Percentiles rank a stretch among this genome's conserved stretches.
Conservation (phyloP, 768 basidiomycete species). For the Rhizopogon rudus region DNA sequence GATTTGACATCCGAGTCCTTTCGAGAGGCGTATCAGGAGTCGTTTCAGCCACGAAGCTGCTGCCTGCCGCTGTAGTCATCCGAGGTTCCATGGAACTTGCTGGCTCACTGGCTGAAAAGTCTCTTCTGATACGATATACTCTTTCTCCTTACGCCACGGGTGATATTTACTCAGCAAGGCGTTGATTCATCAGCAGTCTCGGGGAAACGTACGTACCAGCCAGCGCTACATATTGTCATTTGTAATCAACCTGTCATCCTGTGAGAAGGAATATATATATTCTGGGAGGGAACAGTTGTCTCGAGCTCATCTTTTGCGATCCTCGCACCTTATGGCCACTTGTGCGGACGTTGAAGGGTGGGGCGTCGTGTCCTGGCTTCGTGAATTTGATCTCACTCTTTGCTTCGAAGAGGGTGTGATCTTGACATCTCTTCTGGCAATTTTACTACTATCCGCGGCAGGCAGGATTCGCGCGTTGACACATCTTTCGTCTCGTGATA, state of each 20-base stretch:
- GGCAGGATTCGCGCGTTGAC: conserved; percentile 30
- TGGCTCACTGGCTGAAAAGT: too few relatives aligned
- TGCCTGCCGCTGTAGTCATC: too few relatives aligned
- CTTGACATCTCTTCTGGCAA: conserved; percentile 45
- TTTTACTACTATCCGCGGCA: conserved; percentile 40
- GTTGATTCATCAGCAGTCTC: not conserved
- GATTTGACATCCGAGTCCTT: too few relatives aligned
- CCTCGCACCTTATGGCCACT: conserved; percentile 27
- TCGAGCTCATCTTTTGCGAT: not conserved
- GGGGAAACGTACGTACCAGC: not conserved
- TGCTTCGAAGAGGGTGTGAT: conserved; percentile 79
- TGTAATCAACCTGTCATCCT: too few relatives aligned
- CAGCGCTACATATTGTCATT: too few relatives aligned
- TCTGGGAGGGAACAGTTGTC: not conserved
- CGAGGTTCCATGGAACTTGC: too few relatives aligned
- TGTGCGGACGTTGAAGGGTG: conserved; percentile 66
- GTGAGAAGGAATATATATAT: not conserved
- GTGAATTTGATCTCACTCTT: conserved; percentile 72
- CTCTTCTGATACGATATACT: too few relatives aligned
- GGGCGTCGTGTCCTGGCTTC: conserved; percentile 47
- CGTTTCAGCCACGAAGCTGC: too few relatives aligned
- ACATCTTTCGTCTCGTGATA: conserved; percentile 19
- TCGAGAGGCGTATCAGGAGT: too few relatives aligned
- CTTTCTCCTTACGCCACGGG: too few relatives aligned
- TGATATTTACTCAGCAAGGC: not conserved